Evolutionary conservation across 192 early-diverging fungal species (phyloP).

Genomic region (Entomortierella lignicola): DNA sequence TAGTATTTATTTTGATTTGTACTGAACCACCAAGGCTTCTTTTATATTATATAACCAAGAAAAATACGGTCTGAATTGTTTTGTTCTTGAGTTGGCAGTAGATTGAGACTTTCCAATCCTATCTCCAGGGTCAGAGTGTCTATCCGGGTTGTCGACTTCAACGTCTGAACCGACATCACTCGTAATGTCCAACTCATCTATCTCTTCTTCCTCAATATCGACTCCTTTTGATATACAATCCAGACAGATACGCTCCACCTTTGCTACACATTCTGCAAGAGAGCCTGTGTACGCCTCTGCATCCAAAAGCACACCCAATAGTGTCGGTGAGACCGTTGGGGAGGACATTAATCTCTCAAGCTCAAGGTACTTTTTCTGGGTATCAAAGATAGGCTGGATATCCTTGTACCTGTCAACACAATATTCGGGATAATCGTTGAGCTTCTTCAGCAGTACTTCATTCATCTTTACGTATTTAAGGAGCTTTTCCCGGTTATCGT

Average conservation of each 20-base stretch:
- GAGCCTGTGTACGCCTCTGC: not conserved
- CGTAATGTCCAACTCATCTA: too few species aligned
- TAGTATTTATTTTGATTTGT: too few species aligned
- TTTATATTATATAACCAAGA: too few species aligned
- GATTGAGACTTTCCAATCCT: too few species aligned
- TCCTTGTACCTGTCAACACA: not conserved
- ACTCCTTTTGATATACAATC: not conserved
- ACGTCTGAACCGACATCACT: too few species aligned
- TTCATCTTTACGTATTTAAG: not conserved
- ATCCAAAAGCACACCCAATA: not conserved
- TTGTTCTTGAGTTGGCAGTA: too few species aligned
- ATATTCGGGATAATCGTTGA: not conserved
- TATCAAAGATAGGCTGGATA: not conserved
- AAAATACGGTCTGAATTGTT: too few species aligned
- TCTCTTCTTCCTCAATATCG: not conserved
- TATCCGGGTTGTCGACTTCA: too few species aligned
- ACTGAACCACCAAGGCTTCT: too few species aligned
- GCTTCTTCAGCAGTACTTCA: not conserved
- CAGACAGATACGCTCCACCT: not conserved
- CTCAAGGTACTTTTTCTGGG: not conserved
- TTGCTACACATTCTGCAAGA: not conserved
- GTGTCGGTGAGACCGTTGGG: not conserved
- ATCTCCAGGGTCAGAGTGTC: too few species aligned
- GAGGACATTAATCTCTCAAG: not conserved
- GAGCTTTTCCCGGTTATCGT: not conserved